Evolutionary conservation across 2,329 filamentous ascomycete species (phyloP).

Genomic region (Fulvia fulva): DNA sequence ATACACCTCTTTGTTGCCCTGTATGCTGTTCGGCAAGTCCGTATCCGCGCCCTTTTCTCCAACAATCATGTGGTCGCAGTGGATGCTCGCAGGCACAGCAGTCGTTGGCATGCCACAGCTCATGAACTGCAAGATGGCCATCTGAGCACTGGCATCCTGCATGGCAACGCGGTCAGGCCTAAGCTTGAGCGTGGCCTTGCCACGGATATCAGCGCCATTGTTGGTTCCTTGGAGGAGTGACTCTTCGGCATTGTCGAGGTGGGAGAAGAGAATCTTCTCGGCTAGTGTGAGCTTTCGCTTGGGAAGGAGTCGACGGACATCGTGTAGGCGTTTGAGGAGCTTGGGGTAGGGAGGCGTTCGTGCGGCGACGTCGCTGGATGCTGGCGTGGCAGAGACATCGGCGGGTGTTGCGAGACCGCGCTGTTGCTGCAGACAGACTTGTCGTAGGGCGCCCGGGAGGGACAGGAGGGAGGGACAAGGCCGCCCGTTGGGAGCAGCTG

Average conservation of each 20-base stretch:
- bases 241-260: constrained; percentile 85
- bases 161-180: constrained; percentile 97
- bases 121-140: constrained; percentile 99
- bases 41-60: constrained; percentile 84
- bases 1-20: constrained; percentile 94
- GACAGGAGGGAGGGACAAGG: constrained; percentile 11
- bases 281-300: constrained; percentile 71
- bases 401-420: constrained; percentile 33
- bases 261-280: constrained; percentile 97
- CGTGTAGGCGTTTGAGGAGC: constrained; percentile 70
- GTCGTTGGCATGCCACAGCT: constrained; percentile 84
- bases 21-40: constrained; percentile 79
- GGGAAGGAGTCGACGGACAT: constrained; percentile 69
- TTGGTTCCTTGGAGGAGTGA: constrained; percentile 77
- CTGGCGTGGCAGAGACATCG: constrained; percentile 14
- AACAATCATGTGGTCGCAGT: constrained; percentile 99
- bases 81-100: constrained; percentile 92
- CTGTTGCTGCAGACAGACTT: constrained; percentile 22
- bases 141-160: constrained; percentile 98
- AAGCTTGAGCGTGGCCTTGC: constrained; percentile 88
- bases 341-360: constrained; percentile 76
- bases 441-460: constrained; percentile 21
- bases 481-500: constrained; percentile 13
- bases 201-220: constrained; percentile 78
- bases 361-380: constrained; percentile 40